These are phyloP conservation scores for Globisporangium emineosum DNA, from an alignment of 352 stramenopile genomes.

Conservation along the genomic window DNA sequence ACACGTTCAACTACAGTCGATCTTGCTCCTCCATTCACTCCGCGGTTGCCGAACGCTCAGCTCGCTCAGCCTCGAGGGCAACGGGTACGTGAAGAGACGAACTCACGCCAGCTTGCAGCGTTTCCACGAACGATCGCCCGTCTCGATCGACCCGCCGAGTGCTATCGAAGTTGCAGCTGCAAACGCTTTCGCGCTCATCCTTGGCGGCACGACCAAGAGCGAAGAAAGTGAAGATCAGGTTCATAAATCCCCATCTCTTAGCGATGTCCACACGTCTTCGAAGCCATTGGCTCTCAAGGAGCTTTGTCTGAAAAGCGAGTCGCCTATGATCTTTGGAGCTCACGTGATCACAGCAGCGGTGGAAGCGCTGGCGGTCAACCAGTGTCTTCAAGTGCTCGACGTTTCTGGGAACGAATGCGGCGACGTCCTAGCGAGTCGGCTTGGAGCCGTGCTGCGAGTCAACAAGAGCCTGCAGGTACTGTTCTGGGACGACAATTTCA, in stretches of 20 bases:
- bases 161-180: constrained; percentile 39
- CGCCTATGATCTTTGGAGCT: constrained; percentile 48
- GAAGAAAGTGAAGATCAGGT: not conserved
- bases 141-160: constrained; percentile 12
- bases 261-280: constrained; percentile 4
- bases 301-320: constrained; percentile 51
- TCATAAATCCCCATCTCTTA: not conserved
- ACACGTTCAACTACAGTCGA: constrained; percentile 28
- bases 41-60: constrained; percentile 44
- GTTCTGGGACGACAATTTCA: constrained; percentile 80
- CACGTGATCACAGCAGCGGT: constrained; percentile 45
- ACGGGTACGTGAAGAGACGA: constrained; percentile 45
- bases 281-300: constrained; percentile 47
- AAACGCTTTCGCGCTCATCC: constrained; percentile 40
- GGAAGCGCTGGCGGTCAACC: constrained; percentile 36
- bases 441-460: constrained; percentile 42
- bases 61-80: constrained; percentile 69
- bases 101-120: constrained; percentile 17
- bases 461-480: constrained; percentile 63
- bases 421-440: constrained; percentile 43
- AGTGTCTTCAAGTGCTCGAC: constrained; percentile 60
- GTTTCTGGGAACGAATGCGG: constrained; percentile 74
- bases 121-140: constrained; percentile 12
- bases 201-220: constrained; percentile 21
- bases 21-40: constrained; percentile 61